Conservation (phyloP, 2,329 filamentous ascomycete genomes). For the Periconia digitata region DNA sequence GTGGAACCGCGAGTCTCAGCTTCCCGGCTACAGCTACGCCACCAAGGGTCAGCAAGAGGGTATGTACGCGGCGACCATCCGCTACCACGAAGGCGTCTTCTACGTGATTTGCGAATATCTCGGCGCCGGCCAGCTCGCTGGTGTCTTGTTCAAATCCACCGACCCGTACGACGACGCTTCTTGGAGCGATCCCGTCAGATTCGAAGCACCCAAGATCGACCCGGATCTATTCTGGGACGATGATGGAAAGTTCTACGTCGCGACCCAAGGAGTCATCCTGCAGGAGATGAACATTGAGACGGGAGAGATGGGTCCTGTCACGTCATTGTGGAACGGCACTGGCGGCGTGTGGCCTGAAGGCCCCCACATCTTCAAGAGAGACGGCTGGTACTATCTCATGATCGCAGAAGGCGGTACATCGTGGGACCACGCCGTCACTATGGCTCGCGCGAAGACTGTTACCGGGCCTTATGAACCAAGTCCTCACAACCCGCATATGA, state of each 20-base stretch:
- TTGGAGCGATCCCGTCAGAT: slow-evolving; percentile 54
- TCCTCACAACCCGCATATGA: slow-evolving; percentile 43
- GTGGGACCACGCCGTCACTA: slow-evolving; percentile 39
- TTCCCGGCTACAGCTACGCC: slow-evolving; percentile 14
- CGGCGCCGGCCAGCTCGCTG: background rate
- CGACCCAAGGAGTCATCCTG: slow-evolving; percentile 29
- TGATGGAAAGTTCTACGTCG: slow-evolving; percentile 56
- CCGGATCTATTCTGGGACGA: slow-evolving; percentile 58
- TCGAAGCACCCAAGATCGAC: slow-evolving; percentile 56
- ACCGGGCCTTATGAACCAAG: slow-evolving; percentile 42
- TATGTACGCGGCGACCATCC: slow-evolving; percentile 25
- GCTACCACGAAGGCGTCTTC: slow-evolving; percentile 23
- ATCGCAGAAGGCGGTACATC: slow-evolving; percentile 44
- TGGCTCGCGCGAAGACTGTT: slow-evolving; percentile 39
- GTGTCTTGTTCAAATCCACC: slow-evolving; percentile 49
- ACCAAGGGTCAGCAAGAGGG: slow-evolving; percentile 16
- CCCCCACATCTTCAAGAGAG: slow-evolving; percentile 42
- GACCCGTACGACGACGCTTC: slow-evolving; percentile 47
- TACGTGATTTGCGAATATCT: slow-evolving; percentile 23
- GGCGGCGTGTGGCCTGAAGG: slow-evolving; percentile 35
- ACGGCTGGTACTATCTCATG: slow-evolving; percentile 36
- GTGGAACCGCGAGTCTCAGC: slow-evolving; percentile 19
- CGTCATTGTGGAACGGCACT: slow-evolving; percentile 42
- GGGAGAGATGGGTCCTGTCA: slow-evolving; percentile 22
- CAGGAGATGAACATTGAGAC: slow-evolving; percentile 35